Base-by-base conservation (phyloP, 2,329 filamentous ascomycete species). In the Fusarium domesticum region DNA sequence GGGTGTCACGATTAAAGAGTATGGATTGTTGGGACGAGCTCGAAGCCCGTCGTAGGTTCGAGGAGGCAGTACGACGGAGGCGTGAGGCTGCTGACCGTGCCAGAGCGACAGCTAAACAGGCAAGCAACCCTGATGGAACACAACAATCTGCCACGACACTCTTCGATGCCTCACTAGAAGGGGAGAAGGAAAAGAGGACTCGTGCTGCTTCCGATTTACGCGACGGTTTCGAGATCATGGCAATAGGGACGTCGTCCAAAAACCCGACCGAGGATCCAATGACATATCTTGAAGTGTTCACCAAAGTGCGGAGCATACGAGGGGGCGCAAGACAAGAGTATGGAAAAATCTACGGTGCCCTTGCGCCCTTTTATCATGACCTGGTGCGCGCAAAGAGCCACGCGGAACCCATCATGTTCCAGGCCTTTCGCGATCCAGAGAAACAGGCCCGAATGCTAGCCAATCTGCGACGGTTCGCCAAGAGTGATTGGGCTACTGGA, bases 11-110 rank as follows among this genome's bases (percentile, higher is more conserved):
- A 51, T 70, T 98, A 42, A 87, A 87, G 64, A 83, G 78, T 46
- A 96, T 98, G 83, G 88, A 85, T 2, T 86, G 87, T 55, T 98
- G 93, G 93, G 85, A 95, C 61, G 93, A 98, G 64, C 67, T 73
- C 4, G 92, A 96, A 64, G 93, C 93, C 5, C 79, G 91, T 48
- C 83, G 80, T 56, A 74, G 87, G 41, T 88, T 89, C 40, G 92
- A 96, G 50, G 84, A 92, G 18, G 77, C 79, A 6, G 76, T 85
- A 58, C 72, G 73, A 52, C 72, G 72, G 56, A 77, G 79, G 61
- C 73, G 81, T 17, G 85, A 89, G 49, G 76, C 79, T 3, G 60
- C 58, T 1, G 57, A 61, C 14, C 53, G 52, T 37, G 62, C 54
- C 12, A 61, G 54, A 25, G 49, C 43, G 20, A 50, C 43, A 32